Conservation (phyloP, 768 basidiomycete species). For the Scleroderma citrinum region DNA sequence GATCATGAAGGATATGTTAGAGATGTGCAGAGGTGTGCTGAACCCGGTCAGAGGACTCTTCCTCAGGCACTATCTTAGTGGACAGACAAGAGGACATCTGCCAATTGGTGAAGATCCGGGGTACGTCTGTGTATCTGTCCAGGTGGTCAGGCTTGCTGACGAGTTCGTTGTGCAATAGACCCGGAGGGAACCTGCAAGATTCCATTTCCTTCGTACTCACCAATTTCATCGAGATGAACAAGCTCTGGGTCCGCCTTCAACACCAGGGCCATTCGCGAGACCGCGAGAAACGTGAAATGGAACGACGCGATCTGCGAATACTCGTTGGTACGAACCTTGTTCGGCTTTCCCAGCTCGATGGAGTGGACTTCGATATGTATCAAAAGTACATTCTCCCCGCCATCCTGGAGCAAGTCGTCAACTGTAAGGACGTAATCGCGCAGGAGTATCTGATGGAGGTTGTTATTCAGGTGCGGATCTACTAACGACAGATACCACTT, state of each 20-base stretch:
- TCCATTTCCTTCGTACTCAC: slow-evolving; percentile 94
- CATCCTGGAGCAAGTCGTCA: slow-evolving; percentile 94
- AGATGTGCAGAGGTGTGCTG: slow-evolving; percentile 96
- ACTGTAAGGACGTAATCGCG: slow-evolving; percentile 97
- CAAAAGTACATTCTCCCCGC: slow-evolving; percentile 80
- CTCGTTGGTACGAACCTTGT: slow-evolving; percentile 98
- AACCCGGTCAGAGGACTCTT: slow-evolving; percentile 97
- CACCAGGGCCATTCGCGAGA: slow-evolving; percentile 97
- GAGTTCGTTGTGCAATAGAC: slow-evolving; percentile 38
- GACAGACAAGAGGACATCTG: slow-evolving; percentile 94
- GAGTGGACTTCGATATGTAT: slow-evolving; percentile 93
- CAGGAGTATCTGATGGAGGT: slow-evolving; percentile 99
- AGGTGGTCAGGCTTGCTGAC: neutral
- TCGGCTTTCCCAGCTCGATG: slow-evolving; percentile 89
- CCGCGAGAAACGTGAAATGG: slow-evolving; percentile 95
- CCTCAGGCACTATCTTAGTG: slow-evolving; percentile 92
- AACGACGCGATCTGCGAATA: slow-evolving; percentile 90
- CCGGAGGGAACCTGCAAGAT: slow-evolving; percentile 86
- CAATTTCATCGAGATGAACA: slow-evolving; percentile 99
- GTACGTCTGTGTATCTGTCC: slow-evolving; percentile 37
- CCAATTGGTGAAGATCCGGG: slow-evolving; percentile 81
- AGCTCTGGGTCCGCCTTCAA: slow-evolving; percentile 97
- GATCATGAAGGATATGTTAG: slow-evolving; percentile 99
- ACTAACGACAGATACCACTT: no score
- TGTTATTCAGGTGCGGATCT: slow-evolving; percentile 93